A percentile compares a stretch with the other conserved stretches of the same genome.
phyloP scores from a whole-genome alignment of 768 basidiomycete species.

The Nidula microcarpa region DNA sequence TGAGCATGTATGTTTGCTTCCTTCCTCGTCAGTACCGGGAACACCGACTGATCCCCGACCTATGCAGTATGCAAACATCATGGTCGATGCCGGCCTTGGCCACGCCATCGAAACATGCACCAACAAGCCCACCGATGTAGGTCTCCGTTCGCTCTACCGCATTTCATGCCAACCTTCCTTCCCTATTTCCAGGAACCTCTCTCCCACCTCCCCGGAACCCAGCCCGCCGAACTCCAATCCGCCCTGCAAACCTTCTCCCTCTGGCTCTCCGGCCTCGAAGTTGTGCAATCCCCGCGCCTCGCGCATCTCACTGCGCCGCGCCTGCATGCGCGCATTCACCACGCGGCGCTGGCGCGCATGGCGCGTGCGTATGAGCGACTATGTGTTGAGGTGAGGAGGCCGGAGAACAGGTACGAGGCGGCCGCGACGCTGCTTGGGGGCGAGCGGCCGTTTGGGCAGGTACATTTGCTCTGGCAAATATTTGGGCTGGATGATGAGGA shows the following conservation, averaged over 20 bases:
- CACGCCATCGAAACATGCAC: slow-evolving; percentile 41
- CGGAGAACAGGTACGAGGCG: slow-evolving; percentile 88
- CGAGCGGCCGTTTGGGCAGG: slow-evolving; percentile 81
- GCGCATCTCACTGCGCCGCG: slow-evolving; percentile 66
- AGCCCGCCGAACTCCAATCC: slow-evolving; percentile 57
- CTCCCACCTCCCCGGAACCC: slow-evolving; percentile 66
- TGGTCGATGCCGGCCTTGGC: slow-evolving; percentile 51
- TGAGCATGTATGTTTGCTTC: slow-evolving; percentile 67
- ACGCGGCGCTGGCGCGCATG: slow-evolving; percentile 65
- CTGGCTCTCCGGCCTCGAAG: slow-evolving; percentile 83
- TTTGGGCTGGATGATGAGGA: slow-evolving; percentile 61
- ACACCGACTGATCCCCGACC: slow-evolving; percentile 2
- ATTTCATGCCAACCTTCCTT: background rate
- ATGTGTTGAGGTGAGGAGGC: slow-evolving; percentile 73
- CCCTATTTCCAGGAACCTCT: slow-evolving; percentile 55
- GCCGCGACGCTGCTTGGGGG: slow-evolving; percentile 79
- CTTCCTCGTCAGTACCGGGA: background rate
- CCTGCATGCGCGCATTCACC: slow-evolving; percentile 71
- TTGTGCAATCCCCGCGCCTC: slow-evolving; percentile 78
- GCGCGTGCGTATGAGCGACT: slow-evolving; percentile 67
- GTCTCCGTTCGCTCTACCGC: slow-evolving; percentile 8
- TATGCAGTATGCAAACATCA: slow-evolving; percentile 43
- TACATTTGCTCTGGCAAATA: slow-evolving; percentile 70
- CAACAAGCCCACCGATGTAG: slow-evolving; percentile 35
- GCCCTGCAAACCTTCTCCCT: slow-evolving; percentile 70